Evolutionary conservation across 345 rosid genomes (phyloP).

Genomic region (Lagerstroemia speciosa): DNA sequence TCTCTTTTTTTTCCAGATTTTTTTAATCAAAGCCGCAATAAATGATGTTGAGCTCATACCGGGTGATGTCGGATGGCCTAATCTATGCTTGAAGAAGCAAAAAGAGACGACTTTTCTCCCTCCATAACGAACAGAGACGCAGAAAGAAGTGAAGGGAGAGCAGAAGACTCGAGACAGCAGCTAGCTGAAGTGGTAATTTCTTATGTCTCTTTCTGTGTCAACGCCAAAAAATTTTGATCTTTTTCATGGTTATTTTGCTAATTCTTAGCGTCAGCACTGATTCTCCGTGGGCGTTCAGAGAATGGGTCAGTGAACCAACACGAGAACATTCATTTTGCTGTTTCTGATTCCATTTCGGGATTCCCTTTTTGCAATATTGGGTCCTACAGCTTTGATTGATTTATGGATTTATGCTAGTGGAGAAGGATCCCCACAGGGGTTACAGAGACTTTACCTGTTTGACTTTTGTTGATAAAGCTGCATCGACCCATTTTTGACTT

Average conservation of each 20-base stretch:
- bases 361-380: constrained; percentile 3
- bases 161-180: background rate
- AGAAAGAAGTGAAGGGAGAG: background rate
- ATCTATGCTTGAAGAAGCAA: no score
- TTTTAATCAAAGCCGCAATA: no score
- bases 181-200: background rate
- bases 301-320: background rate
- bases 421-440: background rate
- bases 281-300: background rate
- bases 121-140: background rate
- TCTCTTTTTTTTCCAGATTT: no score
- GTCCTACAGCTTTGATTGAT: background rate
- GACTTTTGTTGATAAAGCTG: constrained; percentile 4
- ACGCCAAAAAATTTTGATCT: background rate
- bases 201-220: background rate
- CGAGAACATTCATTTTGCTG: background rate
- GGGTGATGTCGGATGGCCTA: no score
- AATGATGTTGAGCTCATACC: no score
- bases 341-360: background rate
- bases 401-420: background rate
- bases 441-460: background rate
- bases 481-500: background rate
- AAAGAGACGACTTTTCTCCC: background rate
- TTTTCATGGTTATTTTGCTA: background rate
- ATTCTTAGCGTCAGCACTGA: background rate